Base-by-base conservation (phyloP, 2,329 filamentous ascomycete genomes). In the Chaetomiaceae sp. region DNA sequence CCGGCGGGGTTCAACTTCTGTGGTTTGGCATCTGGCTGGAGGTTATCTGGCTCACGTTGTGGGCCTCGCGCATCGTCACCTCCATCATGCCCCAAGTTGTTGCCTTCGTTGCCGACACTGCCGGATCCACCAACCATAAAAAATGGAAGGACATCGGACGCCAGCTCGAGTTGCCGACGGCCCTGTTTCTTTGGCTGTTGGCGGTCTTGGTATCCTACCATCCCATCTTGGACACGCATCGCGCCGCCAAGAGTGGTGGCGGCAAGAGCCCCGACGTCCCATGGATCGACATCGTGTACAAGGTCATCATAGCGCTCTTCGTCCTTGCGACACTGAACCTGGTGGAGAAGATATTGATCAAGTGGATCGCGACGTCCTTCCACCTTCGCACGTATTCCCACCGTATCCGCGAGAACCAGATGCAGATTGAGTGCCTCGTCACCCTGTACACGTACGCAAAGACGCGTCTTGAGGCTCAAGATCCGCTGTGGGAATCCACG, bases 11-110 rank as follows among this genome's bases (percentile, higher is more conserved):
- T 0, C 61, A 80, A 52, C 70, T 96, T 36, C 70, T 88, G 49
- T 97, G 91, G 91, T 96, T 97, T 61, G 86, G 86, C 24, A 88
- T 96, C 52, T 97, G 91, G 91, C 75, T 96, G 15, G 87, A 95
- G 65, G 88, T 95, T 34, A 76, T 96, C 20, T 97, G 91, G 91
- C 74, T 91, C 52, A 88, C 88, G 0, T 73, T 96, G 0, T 97
- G 91, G 91, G 83, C 84, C 17, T 84, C 74, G 1, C 71, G 76
- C 11, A 76, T 79, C 60, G 55, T 73, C 34, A 76, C 73, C 3
- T 70, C 72, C 20, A 60, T 76, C 29, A 65, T 79, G 54, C 76
- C 76, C 0, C 65, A 61, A 20, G 45, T 69, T 6, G 68, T 79
- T 47, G 66, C 68, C 32, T 58, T 67, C 8, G 26, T 86, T 14